Evolutionary conservation across 78 protist genomes (phyloP).

Genomic region (slime mould (Dictyostelium discoideum)): dicty_2.7 NC_007088.5:7304501-7305000

Average conservation of each 20-base stretch:
- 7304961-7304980: constrained; percentile 71
- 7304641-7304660: too few species aligned
- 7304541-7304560: too few species aligned
- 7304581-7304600: too few species aligned
- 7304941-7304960: constrained; percentile 73
- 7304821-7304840: constrained; percentile 34
- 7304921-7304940: constrained; percentile 76
- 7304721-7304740: background rate
- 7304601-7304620: too few species aligned
- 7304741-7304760: background rate
- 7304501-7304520: too few species aligned
- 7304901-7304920: constrained; percentile 38
- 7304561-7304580: too few species aligned
- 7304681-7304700: background rate
- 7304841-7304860: constrained; percentile 51
- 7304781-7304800: constrained; percentile 12
- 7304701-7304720: background rate
- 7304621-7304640: too few species aligned
- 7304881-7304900: constrained; percentile 44
- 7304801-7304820: constrained; percentile 48
- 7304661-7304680: too few species aligned
- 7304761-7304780: background rate
- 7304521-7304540: too few species aligned
- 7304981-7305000: constrained; percentile 57
- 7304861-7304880: constrained; percentile 77